Conservation (phyloP, 352 stramenopile genomes). For the Elongisporangium undulatum region DNA sequence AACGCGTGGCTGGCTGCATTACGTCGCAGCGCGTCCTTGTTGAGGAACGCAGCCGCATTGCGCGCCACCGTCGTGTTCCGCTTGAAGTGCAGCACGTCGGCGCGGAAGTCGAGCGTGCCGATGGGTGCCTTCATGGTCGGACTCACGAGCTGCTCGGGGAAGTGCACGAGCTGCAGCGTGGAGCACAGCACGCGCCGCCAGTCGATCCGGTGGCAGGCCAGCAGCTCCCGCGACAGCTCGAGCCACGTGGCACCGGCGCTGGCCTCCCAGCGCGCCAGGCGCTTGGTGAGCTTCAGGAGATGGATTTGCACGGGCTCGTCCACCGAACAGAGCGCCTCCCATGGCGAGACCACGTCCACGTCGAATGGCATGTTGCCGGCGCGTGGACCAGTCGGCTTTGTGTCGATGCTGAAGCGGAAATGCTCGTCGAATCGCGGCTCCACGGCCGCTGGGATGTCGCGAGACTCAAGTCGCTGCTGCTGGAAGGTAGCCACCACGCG, state of each 20-base stretch:
- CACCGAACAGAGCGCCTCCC: conserved; percentile 63
- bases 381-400: conserved; percentile 15
- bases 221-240: conserved; percentile 47
- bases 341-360: conserved; percentile 55
- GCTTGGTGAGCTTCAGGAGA: conserved; percentile 59
- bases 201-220: conserved; percentile 66
- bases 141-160: conserved; percentile 56
- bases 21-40: conserved; percentile 44
- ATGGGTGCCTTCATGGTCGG: conserved; percentile 62
- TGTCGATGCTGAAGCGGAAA: conserved; percentile 54
- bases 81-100: conserved; percentile 59
- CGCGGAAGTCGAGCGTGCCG: conserved; percentile 59
- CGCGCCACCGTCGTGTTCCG: conserved; percentile 34
- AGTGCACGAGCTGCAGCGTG: conserved; percentile 59
- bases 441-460: conserved; percentile 40
- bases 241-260: conserved; percentile 21
- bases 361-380: conserved; percentile 26
- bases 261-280: conserved; percentile 23
- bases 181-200: conserved; percentile 78
- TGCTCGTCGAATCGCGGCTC: conserved; percentile 71
- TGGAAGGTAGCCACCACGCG: conserved; percentile 52
- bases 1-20: conserved; percentile 62
- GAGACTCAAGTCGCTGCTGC: conserved; percentile 37
- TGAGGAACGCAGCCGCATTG: conserved; percentile 40
- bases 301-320: conserved; percentile 58